Evolutionary conservation across 179 eudicot species (phyloP).

Genomic region (Dionaea muscipula): DNA sequence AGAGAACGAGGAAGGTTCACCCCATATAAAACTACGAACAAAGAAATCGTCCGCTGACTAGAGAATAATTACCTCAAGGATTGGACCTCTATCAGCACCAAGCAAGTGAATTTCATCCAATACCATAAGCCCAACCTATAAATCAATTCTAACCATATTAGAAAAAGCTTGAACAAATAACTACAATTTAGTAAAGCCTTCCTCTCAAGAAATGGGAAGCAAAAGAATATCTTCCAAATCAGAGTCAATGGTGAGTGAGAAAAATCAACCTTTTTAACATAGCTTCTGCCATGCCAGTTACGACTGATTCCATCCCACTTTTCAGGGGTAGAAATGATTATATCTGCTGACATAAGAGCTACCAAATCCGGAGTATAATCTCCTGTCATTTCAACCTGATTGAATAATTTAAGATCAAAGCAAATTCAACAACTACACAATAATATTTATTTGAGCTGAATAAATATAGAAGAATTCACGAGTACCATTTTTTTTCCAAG

Average conservation of each 20-base stretch:
- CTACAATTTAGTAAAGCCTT: too few relatives aligned
- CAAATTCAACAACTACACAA: conserved; percentile 2
- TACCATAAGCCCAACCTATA: conserved; percentile 91
- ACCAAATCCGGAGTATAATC: conserved; percentile 87
- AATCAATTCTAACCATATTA: conserved; percentile 11
- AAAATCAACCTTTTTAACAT: conserved; percentile 68
- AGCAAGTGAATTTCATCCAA: conserved; percentile 97
- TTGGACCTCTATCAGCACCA: conserved; percentile 99
- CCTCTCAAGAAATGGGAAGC: too few relatives aligned
- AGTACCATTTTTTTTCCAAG: conserved; percentile 86
- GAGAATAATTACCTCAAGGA: conserved; percentile 60
- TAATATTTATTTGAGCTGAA: background rate
- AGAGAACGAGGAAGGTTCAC: too few relatives aligned
- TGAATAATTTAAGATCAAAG: conserved; percentile 10
- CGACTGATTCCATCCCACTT: conserved; percentile 99
- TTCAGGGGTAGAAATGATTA: conserved; percentile 95
- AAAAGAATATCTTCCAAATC: background rate
- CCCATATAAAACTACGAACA: background rate
- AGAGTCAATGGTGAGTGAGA: background rate
- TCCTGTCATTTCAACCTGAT: conserved; percentile 99
- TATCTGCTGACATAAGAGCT: conserved; percentile 92
- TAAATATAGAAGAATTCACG: background rate
- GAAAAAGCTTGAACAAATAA: background rate
- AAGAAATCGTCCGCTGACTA: background rate
- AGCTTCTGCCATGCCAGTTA: conserved; percentile 91